Evolutionary conservation across 169 alveolate genomes (phyloP).

Genomic region (Plasmodium cynomolgi): DNA sequence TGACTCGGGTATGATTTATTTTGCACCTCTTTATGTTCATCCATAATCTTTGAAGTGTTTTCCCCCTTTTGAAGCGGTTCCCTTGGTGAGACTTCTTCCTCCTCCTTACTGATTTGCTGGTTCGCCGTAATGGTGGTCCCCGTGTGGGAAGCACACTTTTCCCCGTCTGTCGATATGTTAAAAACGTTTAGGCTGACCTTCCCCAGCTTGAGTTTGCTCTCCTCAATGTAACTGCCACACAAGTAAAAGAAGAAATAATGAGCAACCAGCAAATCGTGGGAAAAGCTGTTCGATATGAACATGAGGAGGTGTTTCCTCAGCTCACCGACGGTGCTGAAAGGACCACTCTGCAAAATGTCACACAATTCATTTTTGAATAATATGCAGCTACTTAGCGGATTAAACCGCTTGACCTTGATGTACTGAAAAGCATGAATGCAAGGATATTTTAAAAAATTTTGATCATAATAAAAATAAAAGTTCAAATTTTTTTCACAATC

Average conservation of each 20-base stretch:
- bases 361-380: slow-evolving; percentile 47
- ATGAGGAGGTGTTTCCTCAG: slow-evolving; percentile 36
- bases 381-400: slow-evolving; percentile 60
- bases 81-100: background rate
- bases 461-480: slow-evolving; percentile 69
- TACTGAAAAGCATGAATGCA: slow-evolving; percentile 68
- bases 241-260: slow-evolving; percentile 64
- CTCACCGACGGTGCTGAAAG: slow-evolving; percentile 30
- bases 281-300: slow-evolving; percentile 30
- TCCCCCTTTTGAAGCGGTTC: background rate
- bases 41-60: background rate
- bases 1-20: background rate
- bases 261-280: slow-evolving; percentile 47
- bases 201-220: slow-evolving; percentile 53
- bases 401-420: slow-evolving; percentile 48
- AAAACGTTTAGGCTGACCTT: slow-evolving; percentile 42
- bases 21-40: background rate
- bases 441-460: slow-evolving; percentile 60
- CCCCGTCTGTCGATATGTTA: slow-evolving; percentile 9
- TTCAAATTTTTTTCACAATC: slow-evolving; percentile 44
- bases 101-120: background rate
- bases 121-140: background rate
- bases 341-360: slow-evolving; percentile 42
- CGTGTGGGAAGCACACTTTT: background rate
- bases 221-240: slow-evolving; percentile 66